Conservation (phyloP, 371 early-diverging fungal genomes). For the Blastocladiella emersonii region DNA sequence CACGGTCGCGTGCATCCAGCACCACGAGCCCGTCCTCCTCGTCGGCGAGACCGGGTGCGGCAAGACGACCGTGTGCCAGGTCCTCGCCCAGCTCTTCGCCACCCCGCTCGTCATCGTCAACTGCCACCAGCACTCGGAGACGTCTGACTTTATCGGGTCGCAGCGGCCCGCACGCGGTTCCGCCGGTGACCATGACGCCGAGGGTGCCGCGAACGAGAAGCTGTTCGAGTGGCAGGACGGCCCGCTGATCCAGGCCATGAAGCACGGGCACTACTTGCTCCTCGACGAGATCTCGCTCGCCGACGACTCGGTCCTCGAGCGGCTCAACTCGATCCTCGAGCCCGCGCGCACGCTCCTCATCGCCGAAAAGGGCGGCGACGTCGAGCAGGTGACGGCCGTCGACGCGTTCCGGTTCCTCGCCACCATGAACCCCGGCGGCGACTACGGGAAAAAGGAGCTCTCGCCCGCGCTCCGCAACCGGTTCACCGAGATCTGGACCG, state of each 20-base stretch:
- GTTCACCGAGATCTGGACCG: conserved; percentile 98
- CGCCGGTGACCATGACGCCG: no score
- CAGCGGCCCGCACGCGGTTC: conserved; percentile 76
- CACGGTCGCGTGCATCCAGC: conserved; percentile 62
- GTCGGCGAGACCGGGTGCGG: conserved; percentile 99
- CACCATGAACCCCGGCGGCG: conserved; percentile 99
- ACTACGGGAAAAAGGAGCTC: conserved; percentile 99
- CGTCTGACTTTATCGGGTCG: conserved; percentile 94
- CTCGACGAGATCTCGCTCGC: conserved; percentile 99
- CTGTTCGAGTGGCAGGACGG: conserved; percentile 95
- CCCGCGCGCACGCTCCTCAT: conserved; percentile 77
- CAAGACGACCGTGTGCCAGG: conserved; percentile 96
- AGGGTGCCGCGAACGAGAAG: no score
- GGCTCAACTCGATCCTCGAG: conserved; percentile 96
- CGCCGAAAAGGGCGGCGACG: conserved; percentile 76
- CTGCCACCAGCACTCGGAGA: conserved; percentile 96
- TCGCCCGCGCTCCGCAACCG: conserved; percentile 98
- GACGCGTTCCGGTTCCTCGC: conserved; percentile 87
- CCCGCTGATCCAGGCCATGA: conserved; percentile 86
- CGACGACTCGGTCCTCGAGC: conserved; percentile 97
- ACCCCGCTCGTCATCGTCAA: conserved; percentile 77
- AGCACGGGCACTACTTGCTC: conserved; percentile 84
- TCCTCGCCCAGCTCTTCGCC: conserved; percentile 53
- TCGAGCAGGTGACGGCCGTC: conserved; percentile 55
- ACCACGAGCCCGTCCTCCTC: conserved; percentile 90